These are phyloP conservation scores for Umbelopsis sp. DNA, from an alignment of 192 early-diverging fungal species.

Conservation along the genomic window DNA sequence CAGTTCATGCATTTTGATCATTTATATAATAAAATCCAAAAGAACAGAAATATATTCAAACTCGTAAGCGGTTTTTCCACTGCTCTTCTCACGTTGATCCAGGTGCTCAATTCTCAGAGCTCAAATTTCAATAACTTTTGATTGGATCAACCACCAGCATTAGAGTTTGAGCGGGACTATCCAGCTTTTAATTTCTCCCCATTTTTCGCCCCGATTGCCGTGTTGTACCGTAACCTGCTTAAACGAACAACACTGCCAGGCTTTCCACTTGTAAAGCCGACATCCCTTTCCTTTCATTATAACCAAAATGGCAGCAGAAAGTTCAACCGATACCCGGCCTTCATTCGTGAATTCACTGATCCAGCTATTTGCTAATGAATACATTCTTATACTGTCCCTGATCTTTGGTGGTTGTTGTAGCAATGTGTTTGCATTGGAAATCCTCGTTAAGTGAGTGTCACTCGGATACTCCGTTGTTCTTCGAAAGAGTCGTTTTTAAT, in stretches of 20 bases:
- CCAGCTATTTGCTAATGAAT: conserved; percentile 44
- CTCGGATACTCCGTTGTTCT: not conserved
- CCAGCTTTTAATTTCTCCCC: no score
- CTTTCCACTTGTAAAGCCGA: not conserved
- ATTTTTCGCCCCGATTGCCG: no score
- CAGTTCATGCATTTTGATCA: no score
- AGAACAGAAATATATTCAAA: no score
- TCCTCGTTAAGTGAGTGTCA: conserved; percentile 64
- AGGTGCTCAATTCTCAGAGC: no score
- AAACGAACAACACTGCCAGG: not conserved
- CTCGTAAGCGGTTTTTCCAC: no score
- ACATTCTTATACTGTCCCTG: conserved; percentile 63
- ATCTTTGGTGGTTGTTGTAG: conserved; percentile 92
- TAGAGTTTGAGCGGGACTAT: no score
- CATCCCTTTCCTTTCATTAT: not conserved
- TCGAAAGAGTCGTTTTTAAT: not conserved
- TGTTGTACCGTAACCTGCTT: not conserved
- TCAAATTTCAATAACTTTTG: no score
- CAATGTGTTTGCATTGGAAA: conserved; percentile 84
- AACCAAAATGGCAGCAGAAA: not conserved
- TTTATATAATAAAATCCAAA: no score
- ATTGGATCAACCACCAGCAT: no score
- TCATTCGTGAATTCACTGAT: conserved; percentile 20
- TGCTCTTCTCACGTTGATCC: no score
- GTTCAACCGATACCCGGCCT: not conserved